Percentiles rank a stretch among this genome's conserved stretches.
Conservation (phyloP, 345 rosid species). For the Pseudoturritis turrita region DNA sequence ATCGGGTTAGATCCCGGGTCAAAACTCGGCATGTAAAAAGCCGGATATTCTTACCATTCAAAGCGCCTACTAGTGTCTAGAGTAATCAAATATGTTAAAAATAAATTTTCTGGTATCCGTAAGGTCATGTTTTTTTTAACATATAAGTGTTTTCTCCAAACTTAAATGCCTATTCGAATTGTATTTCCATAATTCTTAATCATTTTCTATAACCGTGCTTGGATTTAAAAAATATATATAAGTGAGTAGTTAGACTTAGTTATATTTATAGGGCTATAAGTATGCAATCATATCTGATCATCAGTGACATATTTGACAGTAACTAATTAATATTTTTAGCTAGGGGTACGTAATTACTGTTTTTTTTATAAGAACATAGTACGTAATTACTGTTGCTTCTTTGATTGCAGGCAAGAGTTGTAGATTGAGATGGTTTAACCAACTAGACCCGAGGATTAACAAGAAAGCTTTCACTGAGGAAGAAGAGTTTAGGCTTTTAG, state of each 20-base stretch:
- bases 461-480: constrained; percentile 83
- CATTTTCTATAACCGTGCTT: background rate
- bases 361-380: no score
- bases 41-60: no score
- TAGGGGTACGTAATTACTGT: background rate
- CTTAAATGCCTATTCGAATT: background rate
- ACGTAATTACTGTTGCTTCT: background rate
- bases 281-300: background rate
- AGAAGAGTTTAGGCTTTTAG: constrained; percentile 85
- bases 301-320: background rate
- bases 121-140: background rate
- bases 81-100: no score
- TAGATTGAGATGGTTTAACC: constrained; percentile 97
- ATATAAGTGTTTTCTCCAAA: background rate
- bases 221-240: background rate
- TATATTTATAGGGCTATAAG: background rate
- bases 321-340: background rate
- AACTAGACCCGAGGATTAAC: constrained; percentile 91
- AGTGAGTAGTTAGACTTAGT: background rate
- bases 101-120: background rate
- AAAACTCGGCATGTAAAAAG: no score
- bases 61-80: no score
- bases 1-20: no score
- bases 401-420: constrained; percentile 80
- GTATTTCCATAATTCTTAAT: background rate